Conservation (phyloP, 1,284 basidiomycete species). For the Cutaneotrichosporon spelunceum region DNA sequence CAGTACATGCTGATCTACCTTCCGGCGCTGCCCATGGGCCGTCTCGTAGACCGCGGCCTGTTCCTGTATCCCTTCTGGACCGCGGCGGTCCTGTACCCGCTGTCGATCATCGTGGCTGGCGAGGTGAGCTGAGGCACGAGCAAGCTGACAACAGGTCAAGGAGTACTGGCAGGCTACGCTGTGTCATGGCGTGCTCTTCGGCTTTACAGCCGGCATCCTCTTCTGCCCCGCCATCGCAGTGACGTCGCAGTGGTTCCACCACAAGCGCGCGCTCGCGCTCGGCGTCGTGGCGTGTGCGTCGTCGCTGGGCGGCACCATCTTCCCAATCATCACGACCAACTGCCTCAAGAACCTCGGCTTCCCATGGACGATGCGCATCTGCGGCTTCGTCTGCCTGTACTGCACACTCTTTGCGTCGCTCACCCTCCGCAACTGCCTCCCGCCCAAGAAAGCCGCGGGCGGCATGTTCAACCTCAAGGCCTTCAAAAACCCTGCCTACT, state of each 20-base stretch:
- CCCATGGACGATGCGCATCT: constrained; percentile 32
- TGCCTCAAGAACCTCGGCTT: constrained; percentile 20
- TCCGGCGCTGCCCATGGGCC: constrained; percentile 53
- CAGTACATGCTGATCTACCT: constrained; percentile 58
- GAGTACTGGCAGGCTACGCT: constrained; percentile 57
- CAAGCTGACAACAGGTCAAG: constrained; percentile 45
- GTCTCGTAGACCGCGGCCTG: constrained; percentile 60
- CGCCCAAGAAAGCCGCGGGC: constrained; percentile 26
- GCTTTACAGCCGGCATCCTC: constrained; percentile 46
- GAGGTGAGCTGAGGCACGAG: constrained; percentile 31
- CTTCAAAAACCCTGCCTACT: constrained; percentile 19
- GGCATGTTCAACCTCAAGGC: constrained; percentile 26
- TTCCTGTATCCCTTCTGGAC: constrained; percentile 54
- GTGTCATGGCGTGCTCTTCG: constrained; percentile 21
- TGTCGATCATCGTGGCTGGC: constrained; percentile 57
- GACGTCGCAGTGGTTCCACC: constrained; percentile 55
- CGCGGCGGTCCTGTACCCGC: constrained; percentile 54
- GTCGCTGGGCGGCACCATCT: constrained; percentile 50
- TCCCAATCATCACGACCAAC: constrained; percentile 52
- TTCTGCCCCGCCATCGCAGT: constrained; percentile 56
- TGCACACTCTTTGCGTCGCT: constrained; percentile 18
- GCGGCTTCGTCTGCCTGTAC: constrained; percentile 24
- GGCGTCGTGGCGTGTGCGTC: constrained; percentile 29
- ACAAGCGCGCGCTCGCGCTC: constrained; percentile 29
- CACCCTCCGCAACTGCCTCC: constrained; percentile 22